Evolutionary conservation across 805 yeast genomes (phyloP).

Genomic region (Metschnikowia picachoensis): DNA sequence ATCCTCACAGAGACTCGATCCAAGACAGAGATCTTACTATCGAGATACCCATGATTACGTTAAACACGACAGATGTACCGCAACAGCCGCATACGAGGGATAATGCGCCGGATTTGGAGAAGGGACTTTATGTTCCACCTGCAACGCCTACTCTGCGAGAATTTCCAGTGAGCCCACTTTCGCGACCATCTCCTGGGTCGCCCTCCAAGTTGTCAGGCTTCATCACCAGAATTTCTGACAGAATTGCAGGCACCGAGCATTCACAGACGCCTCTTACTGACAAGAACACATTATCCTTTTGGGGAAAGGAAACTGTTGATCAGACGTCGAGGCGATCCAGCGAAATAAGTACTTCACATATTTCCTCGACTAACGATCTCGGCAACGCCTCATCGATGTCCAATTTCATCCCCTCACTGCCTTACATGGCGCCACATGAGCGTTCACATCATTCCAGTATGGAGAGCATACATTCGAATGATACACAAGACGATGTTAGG

Average conservation of each 20-base stretch:
- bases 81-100: neutral
- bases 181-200: slow-evolving; percentile 6
- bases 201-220: slow-evolving; percentile 14
- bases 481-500: neutral
- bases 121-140: slow-evolving; percentile 6
- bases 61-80: slow-evolving; percentile 3
- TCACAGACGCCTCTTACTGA: slow-evolving; percentile 13
- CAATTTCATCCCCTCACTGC: slow-evolving; percentile 1
- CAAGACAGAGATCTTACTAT: slow-evolving; percentile 8
- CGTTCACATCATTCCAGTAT: neutral
- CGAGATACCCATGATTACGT: slow-evolving; percentile 18
- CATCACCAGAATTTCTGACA: slow-evolving; percentile 13
- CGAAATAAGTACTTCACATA: neutral
- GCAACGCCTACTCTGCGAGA: slow-evolving; percentile 5
- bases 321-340: slow-evolving; percentile 3
- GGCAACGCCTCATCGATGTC: slow-evolving; percentile 3
- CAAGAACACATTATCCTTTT: slow-evolving; percentile 3
- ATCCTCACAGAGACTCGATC: neutral
- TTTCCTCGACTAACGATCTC: neutral
- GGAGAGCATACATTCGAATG: slow-evolving; percentile 7
- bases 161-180: slow-evolving; percentile 1
- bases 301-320: slow-evolving; percentile 3
- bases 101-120: slow-evolving; percentile 7
- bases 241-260: slow-evolving; percentile 15
- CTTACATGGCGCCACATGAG: neutral